These are phyloP conservation scores for Aureobasidium namibiae DNA, from an alignment of 2,329 filamentous ascomycete species.

Conservation along the genomic window DNA sequence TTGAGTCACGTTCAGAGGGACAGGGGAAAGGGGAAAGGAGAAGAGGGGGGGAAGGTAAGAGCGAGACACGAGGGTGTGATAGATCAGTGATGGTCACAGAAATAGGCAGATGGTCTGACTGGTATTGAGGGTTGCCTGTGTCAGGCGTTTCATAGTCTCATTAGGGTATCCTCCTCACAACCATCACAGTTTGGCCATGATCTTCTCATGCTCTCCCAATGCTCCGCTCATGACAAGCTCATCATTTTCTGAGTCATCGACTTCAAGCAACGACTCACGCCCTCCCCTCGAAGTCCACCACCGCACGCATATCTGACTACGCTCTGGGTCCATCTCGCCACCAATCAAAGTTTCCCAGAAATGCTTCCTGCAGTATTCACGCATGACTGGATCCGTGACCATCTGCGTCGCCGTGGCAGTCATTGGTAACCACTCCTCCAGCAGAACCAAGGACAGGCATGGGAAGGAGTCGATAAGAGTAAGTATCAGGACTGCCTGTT, in stretches of 20 bases:
- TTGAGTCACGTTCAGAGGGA: neutral
- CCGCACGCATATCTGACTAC: constrained; percentile 66
- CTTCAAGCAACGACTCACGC: constrained; percentile 47
- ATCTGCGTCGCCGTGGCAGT: constrained; percentile 59
- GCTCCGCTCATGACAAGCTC: constrained; percentile 47
- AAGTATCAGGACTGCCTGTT: constrained; percentile 68
- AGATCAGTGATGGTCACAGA: too few relatives aligned
- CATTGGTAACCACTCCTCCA: constrained; percentile 75
- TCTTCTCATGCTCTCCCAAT: constrained; percentile 25
- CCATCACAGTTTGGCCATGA: constrained; percentile 3
- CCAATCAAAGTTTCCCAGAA: constrained; percentile 73
- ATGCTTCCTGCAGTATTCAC: constrained; percentile 57
- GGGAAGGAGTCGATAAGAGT: constrained; percentile 74
- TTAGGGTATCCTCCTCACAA: neutral
- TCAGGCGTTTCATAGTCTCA: neutral
- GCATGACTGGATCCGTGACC: constrained; percentile 54
- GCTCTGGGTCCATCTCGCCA: constrained; percentile 83
- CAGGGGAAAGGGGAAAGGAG: neutral
- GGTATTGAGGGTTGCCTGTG: neutral
- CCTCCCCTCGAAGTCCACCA: constrained; percentile 74
- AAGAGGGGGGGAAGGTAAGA: neutral
- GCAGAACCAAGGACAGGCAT: constrained; percentile 57
- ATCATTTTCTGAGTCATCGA: constrained; percentile 26
- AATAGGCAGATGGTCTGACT: neutral
- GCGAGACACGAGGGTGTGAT: neutral